phyloP scores from a whole-genome alignment of 345 rosid species.

The Draba incana region DNA sequence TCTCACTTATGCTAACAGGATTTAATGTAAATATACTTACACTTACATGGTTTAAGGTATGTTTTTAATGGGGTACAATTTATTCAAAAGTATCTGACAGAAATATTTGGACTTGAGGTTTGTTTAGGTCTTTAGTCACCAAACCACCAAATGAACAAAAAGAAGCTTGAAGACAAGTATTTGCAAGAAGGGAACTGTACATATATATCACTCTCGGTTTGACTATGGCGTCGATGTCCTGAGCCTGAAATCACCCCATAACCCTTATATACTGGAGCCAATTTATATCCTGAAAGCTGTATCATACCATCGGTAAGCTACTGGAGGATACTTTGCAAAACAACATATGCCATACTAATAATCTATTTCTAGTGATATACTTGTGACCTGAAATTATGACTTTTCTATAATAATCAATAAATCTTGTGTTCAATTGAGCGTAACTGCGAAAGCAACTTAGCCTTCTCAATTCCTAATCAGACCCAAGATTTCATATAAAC shows the following conservation, averaged over 20 bases:
- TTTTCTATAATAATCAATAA: too few species aligned
- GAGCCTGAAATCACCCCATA: conserved; percentile 5
- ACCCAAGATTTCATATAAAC: neutral
- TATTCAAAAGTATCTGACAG: too few species aligned
- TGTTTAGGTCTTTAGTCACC: neutral
- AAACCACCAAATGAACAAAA: conserved; percentile 8
- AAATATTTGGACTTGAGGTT: neutral
- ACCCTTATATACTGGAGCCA: neutral
- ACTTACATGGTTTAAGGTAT: neutral
- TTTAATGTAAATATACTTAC: neutral
- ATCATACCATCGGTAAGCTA: neutral
- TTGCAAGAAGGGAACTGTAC: neutral
- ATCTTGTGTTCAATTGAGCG: too few species aligned
- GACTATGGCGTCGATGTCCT: neutral
- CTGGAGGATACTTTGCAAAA: too few species aligned
- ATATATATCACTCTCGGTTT: neutral
- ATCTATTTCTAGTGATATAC: neutral
- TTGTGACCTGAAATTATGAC: too few species aligned
- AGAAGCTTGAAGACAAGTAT: neutral
- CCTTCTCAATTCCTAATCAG: too few species aligned
- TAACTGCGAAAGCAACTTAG: too few species aligned
- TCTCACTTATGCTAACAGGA: too few species aligned
- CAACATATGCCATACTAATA: neutral
- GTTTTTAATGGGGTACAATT: neutral
- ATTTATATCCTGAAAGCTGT: neutral